Percentiles rank a stretch among this genome's conserved stretches.
These are phyloP conservation scores for Fusarium falciforme DNA, from an alignment of 2,329 filamentous ascomycete species.

Conservation along the genomic window DNA sequence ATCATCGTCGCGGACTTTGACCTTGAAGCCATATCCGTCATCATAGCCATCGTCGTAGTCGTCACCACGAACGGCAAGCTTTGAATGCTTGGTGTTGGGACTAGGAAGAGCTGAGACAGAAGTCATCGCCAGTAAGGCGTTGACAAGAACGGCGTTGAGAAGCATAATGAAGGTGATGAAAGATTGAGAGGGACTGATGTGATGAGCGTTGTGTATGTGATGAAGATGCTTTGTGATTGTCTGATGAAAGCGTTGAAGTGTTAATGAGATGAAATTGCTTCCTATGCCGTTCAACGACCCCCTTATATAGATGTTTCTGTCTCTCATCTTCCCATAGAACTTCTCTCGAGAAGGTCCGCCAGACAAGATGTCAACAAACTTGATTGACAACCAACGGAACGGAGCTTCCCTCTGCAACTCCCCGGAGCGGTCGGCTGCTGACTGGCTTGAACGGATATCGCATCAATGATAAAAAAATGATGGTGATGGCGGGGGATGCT, in stretches of 20 bases:
- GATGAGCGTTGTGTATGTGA: not conserved
- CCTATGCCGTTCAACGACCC: not conserved
- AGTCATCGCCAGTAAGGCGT: not conserved
- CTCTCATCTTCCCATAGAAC: not conserved
- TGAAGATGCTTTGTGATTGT: not conserved
- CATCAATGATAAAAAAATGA: not conserved
- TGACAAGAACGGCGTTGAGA: not conserved
- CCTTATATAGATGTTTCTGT: not conserved
- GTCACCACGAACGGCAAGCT: not conserved
- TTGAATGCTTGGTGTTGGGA: not conserved
- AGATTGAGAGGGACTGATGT: not conserved
- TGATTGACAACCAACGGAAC: not conserved
- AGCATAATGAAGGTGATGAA: not conserved
- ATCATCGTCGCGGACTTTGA: not conserved
- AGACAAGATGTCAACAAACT: not conserved
- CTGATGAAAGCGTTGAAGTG: not conserved
- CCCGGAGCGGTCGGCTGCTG: not conserved
- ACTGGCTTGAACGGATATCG: not conserved
- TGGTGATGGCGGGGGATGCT: not conserved
- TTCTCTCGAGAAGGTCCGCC: not conserved
- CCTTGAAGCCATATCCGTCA: not conserved
- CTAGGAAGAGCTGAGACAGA: not conserved
- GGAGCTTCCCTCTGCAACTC: not conserved
- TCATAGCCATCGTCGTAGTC: not conserved
- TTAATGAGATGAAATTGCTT: not conserved